Conservation (phyloP, 108 stramenopile species). For the Cyclostephanos tholiformis region DNA sequence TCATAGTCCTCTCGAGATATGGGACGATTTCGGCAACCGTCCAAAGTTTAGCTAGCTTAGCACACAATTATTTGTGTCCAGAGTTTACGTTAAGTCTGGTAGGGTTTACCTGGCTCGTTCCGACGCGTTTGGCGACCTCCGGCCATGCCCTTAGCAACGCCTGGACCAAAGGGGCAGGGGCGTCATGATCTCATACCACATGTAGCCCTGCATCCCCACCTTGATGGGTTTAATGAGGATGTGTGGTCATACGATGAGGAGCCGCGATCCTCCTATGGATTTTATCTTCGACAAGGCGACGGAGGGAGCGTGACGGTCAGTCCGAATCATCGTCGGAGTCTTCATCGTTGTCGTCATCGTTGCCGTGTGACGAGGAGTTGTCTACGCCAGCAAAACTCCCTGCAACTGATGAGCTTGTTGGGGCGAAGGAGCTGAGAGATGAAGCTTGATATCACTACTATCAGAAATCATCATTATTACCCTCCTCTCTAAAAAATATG, state of each 20-base stretch:
- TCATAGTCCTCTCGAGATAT: no score
- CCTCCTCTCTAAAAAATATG: no score
- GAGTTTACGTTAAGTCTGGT: no score
- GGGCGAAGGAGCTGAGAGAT: background rate
- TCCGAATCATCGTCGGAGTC: constrained; percentile 15
- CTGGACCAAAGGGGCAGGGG: constrained; percentile 57
- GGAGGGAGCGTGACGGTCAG: constrained; percentile 14
- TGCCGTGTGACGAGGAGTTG: no score
- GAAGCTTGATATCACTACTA: no score
- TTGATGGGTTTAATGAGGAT: constrained; percentile 45
- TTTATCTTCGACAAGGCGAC: constrained; percentile 53
- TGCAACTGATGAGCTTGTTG: background rate
- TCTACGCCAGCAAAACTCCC: background rate
- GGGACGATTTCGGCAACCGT: no score
- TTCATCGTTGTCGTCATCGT: no score
- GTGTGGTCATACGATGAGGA: constrained; percentile 48
- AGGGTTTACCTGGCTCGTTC: constrained; percentile 69
- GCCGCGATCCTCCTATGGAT: constrained; percentile 61
- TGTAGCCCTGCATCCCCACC: constrained; percentile 65
- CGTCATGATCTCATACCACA: constrained; percentile 70
- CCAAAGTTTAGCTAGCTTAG: no score
- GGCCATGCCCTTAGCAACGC: constrained; percentile 60
- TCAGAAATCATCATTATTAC: no score
- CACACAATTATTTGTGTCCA: no score
- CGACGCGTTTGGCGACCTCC: constrained; percentile 56